Percentiles rank a stretch among this genome's conserved stretches.
Conservation (phyloP, 2,329 filamentous ascomycete genomes). For the Cyphellophora europaea region DNA sequence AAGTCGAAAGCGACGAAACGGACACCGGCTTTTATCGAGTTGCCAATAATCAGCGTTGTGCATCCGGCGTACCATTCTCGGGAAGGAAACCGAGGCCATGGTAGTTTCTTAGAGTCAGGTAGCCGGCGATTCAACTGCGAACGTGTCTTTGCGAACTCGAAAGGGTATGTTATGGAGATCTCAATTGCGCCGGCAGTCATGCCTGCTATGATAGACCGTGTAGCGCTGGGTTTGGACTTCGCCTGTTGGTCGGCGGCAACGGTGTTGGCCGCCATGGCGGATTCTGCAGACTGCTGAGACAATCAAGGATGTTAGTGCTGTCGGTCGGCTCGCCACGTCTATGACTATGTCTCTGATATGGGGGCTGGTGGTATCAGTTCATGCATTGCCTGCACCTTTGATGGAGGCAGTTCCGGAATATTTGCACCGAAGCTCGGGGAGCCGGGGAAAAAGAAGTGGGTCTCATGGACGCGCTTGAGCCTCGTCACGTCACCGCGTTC, state of each 20-base stretch:
- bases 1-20: conserved; percentile 95
- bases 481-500: no score
- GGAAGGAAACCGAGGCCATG: conserved; percentile 82
- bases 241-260: not conserved
- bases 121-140: conserved; percentile 85
- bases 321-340: no score
- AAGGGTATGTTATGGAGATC: conserved; percentile 91
- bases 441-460: no score
- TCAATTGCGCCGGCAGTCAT: conserved; percentile 90
- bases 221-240: conserved; percentile 54
- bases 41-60: conserved; percentile 92
- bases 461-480: no score
- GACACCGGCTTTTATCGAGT: conserved; percentile 92
- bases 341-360: no score
- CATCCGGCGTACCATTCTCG: conserved; percentile 95
- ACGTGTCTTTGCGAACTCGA: conserved; percentile 93
- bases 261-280: conserved; percentile 1
- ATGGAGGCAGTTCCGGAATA: no score
- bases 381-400: no score
- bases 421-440: no score
- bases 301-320: no score
- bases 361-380: no score
- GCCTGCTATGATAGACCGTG: conserved; percentile 86
- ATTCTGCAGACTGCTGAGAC: no score
- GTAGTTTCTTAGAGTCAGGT: conserved; percentile 73